These are phyloP conservation scores for Candida ulmi DNA, from an alignment of 805 yeast species.

Conservation along the genomic window DNA sequence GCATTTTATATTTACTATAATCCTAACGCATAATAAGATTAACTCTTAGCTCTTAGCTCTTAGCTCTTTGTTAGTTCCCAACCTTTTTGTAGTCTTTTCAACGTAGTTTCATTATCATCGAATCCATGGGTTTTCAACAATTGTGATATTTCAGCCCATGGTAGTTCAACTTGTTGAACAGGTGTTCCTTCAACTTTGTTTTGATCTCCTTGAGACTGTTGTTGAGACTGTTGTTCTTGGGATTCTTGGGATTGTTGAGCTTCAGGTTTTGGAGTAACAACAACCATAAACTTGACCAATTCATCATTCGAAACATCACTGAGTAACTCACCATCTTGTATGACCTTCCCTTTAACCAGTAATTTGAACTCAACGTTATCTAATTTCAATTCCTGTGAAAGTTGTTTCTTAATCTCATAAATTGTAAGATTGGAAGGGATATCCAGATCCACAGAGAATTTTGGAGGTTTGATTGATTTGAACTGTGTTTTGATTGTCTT, in stretches of 20 bases:
- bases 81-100: conserved; percentile 33
- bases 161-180: conserved; percentile 24
- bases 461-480: conserved; percentile 72
- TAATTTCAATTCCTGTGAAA: conserved; percentile 26
- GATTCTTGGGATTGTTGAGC: no score
- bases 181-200: no score
- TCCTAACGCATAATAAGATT: no score
- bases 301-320: conserved; percentile 23
- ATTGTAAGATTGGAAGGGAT: conserved; percentile 26
- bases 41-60: no score
- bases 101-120: conserved; percentile 23
- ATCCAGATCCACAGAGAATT: conserved; percentile 37
- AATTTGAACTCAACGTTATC: conserved; percentile 41
- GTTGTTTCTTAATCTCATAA: conserved; percentile 26
- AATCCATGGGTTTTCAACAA: conserved; percentile 31
- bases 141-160: conserved; percentile 40
- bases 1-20: no score
- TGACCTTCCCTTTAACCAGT: conserved; percentile 56
- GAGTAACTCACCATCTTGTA: conserved; percentile 44
- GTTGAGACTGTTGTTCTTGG: neutral
- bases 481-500: conserved; percentile 32
- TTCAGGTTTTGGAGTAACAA: conserved; percentile 20
- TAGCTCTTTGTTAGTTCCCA: conserved; percentile 30
- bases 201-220: no score
- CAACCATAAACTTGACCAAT: conserved; percentile 36